Percentiles rank a stretch among this genome's conserved stretches.
These are phyloP conservation scores for Penicillium fimorum DNA, from an alignment of 495 filamentous ascomycete genomes.

Conservation along the genomic window DNA sequence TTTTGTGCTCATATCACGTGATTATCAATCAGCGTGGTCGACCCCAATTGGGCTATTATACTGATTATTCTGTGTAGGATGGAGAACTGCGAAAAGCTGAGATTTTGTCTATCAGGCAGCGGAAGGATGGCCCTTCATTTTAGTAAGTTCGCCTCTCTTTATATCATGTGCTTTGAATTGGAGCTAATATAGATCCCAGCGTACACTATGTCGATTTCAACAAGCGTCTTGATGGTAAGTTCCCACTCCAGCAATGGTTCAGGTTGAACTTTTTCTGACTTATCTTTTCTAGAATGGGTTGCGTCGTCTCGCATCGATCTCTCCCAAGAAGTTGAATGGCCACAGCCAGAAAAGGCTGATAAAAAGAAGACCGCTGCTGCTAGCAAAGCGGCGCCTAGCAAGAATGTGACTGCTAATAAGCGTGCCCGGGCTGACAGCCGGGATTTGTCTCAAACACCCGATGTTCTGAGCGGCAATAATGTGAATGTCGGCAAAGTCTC, in stretches of 20 bases:
- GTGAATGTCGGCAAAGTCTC: conserved; percentile 45
- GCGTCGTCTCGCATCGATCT: conserved; percentile 78
- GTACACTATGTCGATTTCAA: conserved; percentile 99
- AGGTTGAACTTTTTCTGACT: conserved; percentile 17
- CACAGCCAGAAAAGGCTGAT: conserved; percentile 65
- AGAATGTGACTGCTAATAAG: conserved; percentile 42
- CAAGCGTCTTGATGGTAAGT: conserved; percentile 82
- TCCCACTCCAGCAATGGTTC: not conserved
- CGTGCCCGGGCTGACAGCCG: conserved; percentile 53
- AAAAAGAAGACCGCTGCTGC: conserved; percentile 58
- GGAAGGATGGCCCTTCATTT: conserved; percentile 79
- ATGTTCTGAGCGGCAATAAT: conserved; percentile 52
- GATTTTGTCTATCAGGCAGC: conserved; percentile 82
- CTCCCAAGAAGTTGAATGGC: conserved; percentile 72
- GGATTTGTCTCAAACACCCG: conserved; percentile 58
- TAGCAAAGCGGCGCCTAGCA: conserved; percentile 46
- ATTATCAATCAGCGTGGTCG: conserved; percentile 8
- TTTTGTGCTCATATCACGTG: conserved; percentile 39
- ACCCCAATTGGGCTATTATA: conserved; percentile 6
- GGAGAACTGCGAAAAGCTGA: conserved; percentile 86
- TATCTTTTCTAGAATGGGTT: conserved; percentile 73
- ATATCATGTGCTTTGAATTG: not conserved
- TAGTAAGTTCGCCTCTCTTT: conserved; percentile 53
- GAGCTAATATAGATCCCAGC: conserved; percentile 37
- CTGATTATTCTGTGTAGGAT: conserved; percentile 51